Percentiles rank a stretch among this genome's conserved stretches.
phyloP scores from a whole-genome alignment of 2,329 filamentous ascomycete genomes.

The Penicillium olsonii region DNA sequence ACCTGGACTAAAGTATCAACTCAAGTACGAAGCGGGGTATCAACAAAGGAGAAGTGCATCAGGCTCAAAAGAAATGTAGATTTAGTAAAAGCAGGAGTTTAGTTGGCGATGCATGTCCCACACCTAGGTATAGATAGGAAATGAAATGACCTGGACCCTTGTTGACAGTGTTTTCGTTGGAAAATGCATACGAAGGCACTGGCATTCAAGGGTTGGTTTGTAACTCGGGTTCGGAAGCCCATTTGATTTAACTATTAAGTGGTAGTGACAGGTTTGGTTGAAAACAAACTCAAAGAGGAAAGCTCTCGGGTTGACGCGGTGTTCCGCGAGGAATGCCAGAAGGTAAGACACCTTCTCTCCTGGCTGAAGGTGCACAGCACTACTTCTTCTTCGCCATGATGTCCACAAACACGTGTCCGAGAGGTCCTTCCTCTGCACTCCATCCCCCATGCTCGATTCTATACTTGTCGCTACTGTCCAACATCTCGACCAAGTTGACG shows the following conservation, averaged over 20 bases:
- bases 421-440: slow-evolving; percentile 31
- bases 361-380: slow-evolving; percentile 12
- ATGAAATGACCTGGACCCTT: too few relatives aligned
- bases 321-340: not conserved
- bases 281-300: not conserved
- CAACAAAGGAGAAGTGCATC: too few relatives aligned
- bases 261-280: not conserved
- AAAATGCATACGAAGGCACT: too few relatives aligned
- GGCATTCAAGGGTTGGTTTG: not conserved
- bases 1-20: too few relatives aligned
- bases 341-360: slow-evolving; percentile 14
- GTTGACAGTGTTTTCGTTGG: too few relatives aligned
- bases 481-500: slow-evolving; percentile 29
- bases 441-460: slow-evolving; percentile 32
- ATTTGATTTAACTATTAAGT: not conserved
- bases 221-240: not conserved
- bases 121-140: too few relatives aligned
- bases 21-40: too few relatives aligned
- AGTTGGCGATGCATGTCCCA: too few relatives aligned
- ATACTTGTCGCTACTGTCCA: slow-evolving; percentile 29
- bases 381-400: slow-evolving; percentile 26
- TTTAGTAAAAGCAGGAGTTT: too few relatives aligned
- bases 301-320: not conserved
- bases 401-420: slow-evolving; percentile 35
- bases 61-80: too few relatives aligned